Percentiles rank a stretch among this genome's conserved stretches.
phyloP scores from a whole-genome alignment of 139 green algal species.

The Micractinium conductrix region DNA sequence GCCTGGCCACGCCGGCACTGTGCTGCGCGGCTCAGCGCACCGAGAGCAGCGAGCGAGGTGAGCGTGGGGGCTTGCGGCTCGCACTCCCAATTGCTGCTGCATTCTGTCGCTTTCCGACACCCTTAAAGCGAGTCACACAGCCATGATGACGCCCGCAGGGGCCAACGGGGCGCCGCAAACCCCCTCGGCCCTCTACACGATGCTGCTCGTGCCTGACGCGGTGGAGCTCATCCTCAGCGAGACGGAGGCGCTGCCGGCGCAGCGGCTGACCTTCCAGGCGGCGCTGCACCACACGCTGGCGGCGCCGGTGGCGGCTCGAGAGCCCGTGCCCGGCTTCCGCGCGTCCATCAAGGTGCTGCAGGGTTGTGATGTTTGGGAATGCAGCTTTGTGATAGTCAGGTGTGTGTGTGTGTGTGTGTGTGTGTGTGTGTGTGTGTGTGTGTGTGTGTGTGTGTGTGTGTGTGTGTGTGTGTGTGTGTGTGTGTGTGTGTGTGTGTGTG shows the following conservation, averaged over 20 bases:
- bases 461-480: too few species aligned
- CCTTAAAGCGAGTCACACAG: too few species aligned
- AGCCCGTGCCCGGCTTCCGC: constrained; percentile 89
- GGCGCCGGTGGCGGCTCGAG: constrained; percentile 71
- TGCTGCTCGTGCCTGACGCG: constrained; percentile 87
- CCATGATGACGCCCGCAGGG: neutral
- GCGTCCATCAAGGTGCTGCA: constrained; percentile 96
- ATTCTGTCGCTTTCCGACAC: too few species aligned
- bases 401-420: too few species aligned
- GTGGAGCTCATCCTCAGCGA: constrained; percentile 71
- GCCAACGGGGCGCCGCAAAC: constrained; percentile 34
- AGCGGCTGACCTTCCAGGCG: constrained; percentile 55
- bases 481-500: too few species aligned
- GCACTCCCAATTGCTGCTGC: too few species aligned
- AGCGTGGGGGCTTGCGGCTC: neutral
- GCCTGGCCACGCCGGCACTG: neutral
- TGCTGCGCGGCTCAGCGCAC: neutral
- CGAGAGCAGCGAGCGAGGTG: neutral
- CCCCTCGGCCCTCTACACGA: constrained; percentile 66
- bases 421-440: too few species aligned
- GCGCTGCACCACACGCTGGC: constrained; percentile 74
- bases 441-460: too few species aligned
- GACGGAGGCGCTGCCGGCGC: constrained; percentile 52
- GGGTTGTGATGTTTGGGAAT: too few species aligned
- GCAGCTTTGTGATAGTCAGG: too few species aligned